Base-by-base conservation (phyloP, 257 asterid genomes). In the Solanum chmielewskii region DNA sequence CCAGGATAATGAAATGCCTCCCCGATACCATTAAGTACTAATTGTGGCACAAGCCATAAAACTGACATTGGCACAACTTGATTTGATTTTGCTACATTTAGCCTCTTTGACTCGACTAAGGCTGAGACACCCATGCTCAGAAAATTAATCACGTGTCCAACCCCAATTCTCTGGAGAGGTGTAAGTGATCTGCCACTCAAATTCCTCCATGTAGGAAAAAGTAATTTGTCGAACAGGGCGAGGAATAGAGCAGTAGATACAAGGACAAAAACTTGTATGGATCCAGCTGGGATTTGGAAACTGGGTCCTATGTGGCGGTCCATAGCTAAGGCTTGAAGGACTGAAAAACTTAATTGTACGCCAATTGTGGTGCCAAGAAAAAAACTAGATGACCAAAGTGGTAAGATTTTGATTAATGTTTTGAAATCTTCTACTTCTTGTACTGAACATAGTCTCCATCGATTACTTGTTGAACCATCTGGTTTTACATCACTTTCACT, bases 1-100 rank as follows among this genome's bases (percentile, higher is more conserved):
- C 94, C 94, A 0, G 95, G 94, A 62, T 92, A 94, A 31, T 90
- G 95, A 81, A 94, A 92, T 5, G 96, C 97, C 60, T 93, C 97
- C 3, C 94, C 91, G 20, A 91, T 13, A 6, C 98, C 98, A n/a
- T 3, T 11, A 11, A 44, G 5, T 11, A 1, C 87, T 4, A 87
- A 70, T 8, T 88, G 82, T 42, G 96, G 93, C 80, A 93, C 92
- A 2, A 94, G 88, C 97, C 97, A 94, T 44, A 93, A 44, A 3
- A 90, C 95, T 7, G 98, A 93, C 77, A 94, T 89, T 12, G 81
- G 73, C 47, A 82, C 86, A 14, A 41, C 84, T 45, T 78, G 16
- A 42, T 45, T 20, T 7, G 90, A 83, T 3, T 44, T 27, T 25
- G 90, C 92, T 14, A 86, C 2, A 0, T 89, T 89, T 9, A 89